Evolutionary conservation across 1,284 basidiomycete species (phyloP).

Genomic region (Fistulina hepatica): DNA sequence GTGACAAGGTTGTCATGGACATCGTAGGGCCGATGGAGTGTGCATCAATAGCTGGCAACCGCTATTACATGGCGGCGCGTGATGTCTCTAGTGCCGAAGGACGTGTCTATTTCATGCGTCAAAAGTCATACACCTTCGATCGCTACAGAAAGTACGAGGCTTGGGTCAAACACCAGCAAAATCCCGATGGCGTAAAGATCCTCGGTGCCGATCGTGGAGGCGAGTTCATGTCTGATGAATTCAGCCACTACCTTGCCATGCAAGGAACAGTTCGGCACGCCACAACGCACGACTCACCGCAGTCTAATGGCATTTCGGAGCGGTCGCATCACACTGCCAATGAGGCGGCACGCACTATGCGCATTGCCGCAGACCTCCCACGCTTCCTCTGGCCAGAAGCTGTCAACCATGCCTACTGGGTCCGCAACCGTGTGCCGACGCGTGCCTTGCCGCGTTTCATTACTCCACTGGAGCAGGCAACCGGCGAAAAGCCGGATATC

Average conservation of each 20-base stretch:
- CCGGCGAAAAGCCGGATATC: constrained; percentile 14
- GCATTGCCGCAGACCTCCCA: constrained; percentile 3
- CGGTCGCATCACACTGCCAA: constrained; percentile 18
- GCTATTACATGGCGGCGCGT: neutral
- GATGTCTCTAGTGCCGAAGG: constrained; percentile 9
- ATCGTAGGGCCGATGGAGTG: neutral
- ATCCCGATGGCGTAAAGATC: constrained; percentile 11
- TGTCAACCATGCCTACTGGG: neutral
- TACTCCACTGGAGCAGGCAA: constrained; percentile 16
- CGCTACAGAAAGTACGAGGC: constrained; percentile 15
- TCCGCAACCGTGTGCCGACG: neutral
- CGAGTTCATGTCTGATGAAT: constrained; percentile 15
- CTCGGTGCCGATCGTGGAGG: constrained; percentile 19
- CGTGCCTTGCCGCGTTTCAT: no score
- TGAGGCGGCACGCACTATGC: constrained; percentile 14
- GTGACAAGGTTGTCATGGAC: neutral
- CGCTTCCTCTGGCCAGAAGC: constrained; percentile 5
- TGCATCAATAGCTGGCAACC: neutral
- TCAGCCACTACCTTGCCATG: constrained; percentile 12
- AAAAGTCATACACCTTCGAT: constrained; percentile 14
- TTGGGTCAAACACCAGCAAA: constrained; percentile 13
- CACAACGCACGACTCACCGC: constrained; percentile 22
- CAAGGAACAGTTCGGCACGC: constrained; percentile 18
- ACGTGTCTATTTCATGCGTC: constrained; percentile 9
- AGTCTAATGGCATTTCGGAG: constrained; percentile 23